Evolutionary conservation across 1,284 basidiomycete genomes (phyloP).

Genomic region (Mycosarcoma maydis): DNA sequence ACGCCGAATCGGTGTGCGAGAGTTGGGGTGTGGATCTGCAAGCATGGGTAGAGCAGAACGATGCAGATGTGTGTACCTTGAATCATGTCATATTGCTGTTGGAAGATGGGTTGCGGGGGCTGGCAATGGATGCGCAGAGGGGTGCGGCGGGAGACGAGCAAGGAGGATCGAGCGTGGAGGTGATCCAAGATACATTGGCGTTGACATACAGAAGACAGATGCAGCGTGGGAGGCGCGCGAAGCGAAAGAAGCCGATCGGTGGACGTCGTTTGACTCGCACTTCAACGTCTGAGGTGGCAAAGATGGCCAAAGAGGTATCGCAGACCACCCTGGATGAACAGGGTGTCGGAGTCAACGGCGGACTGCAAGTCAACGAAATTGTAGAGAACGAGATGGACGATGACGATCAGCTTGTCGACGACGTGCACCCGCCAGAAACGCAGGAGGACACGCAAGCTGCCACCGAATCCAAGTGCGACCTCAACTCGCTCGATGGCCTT

Average conservation of each 20-base stretch:
- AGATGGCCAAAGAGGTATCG: background rate
- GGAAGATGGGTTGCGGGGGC: conserved; percentile 19
- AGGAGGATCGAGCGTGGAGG: background rate
- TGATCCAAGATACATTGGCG: conserved; percentile 2
- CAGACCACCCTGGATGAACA: conserved; percentile 11
- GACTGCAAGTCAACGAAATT: too few species aligned
- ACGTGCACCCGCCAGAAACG: background rate
- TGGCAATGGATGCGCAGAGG: conserved; percentile 13
- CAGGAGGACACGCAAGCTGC: background rate
- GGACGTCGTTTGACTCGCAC: background rate
- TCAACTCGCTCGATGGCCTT: conserved; percentile 29
- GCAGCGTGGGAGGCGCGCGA: background rate
- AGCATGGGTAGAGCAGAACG: conserved; percentile 4
- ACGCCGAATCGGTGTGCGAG: conserved; percentile 33
- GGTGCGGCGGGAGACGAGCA: background rate
- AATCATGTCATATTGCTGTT: conserved; percentile 27
- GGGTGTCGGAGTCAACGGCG: too few species aligned
- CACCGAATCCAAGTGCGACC: too few species aligned
- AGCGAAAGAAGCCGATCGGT: conserved; percentile 8
- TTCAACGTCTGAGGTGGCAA: background rate
- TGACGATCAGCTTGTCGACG: too few species aligned
- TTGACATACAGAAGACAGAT: conserved; percentile 31
- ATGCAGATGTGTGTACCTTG: conserved; percentile 33
- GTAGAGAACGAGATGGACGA: too few species aligned
- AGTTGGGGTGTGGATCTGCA: conserved; percentile 31